Evolutionary conservation across 306 rosid species (phyloP), one percentile per base, ranked within the genome.

Genomic region (Gastrolobium bilobum): DNA sequence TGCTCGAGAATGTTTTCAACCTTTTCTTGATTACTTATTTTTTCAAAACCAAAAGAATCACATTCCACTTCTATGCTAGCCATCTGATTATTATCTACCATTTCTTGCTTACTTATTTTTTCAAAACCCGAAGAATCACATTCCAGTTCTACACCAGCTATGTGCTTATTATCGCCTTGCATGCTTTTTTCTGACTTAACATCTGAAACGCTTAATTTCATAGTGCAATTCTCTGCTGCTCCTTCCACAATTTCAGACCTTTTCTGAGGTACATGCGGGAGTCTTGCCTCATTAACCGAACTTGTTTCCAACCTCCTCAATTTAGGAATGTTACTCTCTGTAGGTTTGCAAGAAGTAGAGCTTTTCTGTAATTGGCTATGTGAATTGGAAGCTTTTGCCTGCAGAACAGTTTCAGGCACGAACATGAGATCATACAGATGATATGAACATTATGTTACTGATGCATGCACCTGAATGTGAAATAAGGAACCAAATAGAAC

Each of bases 331-430:
- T 73, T 78, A 42, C 84, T 59, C 61, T 68, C 74, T 7, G 61
- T 37, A 39, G 60, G 81, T 40, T 84, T 86, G 89, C 86, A 35
- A 46, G 86, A 76, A 74, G 71, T 87, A 68, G 89, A 82, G 71
- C 58, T 79, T 77, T 72, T 83, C 74, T 78, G 87, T 43, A 58
- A 33, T 61, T 86, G 73, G 51, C 82, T 64, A 7, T 63, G 89
- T 46, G 83, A 61, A 64, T 87, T 46, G 78, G 91, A 59, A 78
- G 82, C 70, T 77, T 86, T 92, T 66, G 85, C 59, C 99, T 95
- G 90, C 63, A 74, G 73, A 47, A 30, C 29, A 71, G 80, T 59
- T 26, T 35, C 38, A 62, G 30, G 50, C 67, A 69, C 39, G 13
- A 50, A 83, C 48, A 52, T 9, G 60, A 78, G 75, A 77, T 63